Percentiles rank a stretch among this genome's conserved stretches.
Conservation (phyloP, 2,329 filamentous ascomycete genomes). For the Diaporthe vaccinii region DNA sequence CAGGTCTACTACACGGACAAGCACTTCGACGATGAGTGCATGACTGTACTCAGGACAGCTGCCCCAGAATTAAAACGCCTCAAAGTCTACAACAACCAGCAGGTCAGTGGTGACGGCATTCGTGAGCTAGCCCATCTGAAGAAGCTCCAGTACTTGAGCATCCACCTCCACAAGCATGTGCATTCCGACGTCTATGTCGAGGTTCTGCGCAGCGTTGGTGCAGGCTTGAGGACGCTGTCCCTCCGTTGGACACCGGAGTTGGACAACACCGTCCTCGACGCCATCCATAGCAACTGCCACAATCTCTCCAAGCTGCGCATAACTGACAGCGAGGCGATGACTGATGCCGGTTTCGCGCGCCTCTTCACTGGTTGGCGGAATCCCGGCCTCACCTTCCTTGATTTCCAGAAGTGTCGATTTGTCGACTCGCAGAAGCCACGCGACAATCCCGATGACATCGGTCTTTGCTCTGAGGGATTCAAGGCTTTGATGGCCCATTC, state of each 20-base stretch:
- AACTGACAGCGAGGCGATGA: conserved; percentile 80
- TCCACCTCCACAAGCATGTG: conserved; percentile 74
- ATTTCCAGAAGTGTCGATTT: conserved; percentile 83
- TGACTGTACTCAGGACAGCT: conserved; percentile 71
- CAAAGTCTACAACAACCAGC: conserved; percentile 86
- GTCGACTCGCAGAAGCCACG: conserved; percentile 79
- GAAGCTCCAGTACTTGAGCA: conserved; percentile 79
- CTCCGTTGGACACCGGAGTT: conserved; percentile 76
- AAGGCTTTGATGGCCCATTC: conserved; percentile 88
- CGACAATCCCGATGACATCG: conserved; percentile 74
- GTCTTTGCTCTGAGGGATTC: conserved; percentile 83
- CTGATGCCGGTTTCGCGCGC: conserved; percentile 78
- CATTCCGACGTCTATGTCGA: conserved; percentile 69
- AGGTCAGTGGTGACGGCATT: conserved; percentile 76
- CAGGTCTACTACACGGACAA: conserved; percentile 88
- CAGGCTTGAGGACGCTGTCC: conserved; percentile 81
- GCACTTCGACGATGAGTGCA: conserved; percentile 80
- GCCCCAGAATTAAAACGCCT: conserved; percentile 80
- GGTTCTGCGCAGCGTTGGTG: conserved; percentile 74
- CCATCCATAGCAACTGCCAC: conserved; percentile 78
- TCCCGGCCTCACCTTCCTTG: conserved; percentile 75
- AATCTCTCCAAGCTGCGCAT: conserved; percentile 83
- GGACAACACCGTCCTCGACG: conserved; percentile 77
- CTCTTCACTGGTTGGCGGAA: conserved; percentile 86
- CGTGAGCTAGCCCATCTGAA: conserved; percentile 72